phyloP scores from a whole-genome alignment of 371 early-diverging fungal genomes.

The Mortierella sp. region DNA sequence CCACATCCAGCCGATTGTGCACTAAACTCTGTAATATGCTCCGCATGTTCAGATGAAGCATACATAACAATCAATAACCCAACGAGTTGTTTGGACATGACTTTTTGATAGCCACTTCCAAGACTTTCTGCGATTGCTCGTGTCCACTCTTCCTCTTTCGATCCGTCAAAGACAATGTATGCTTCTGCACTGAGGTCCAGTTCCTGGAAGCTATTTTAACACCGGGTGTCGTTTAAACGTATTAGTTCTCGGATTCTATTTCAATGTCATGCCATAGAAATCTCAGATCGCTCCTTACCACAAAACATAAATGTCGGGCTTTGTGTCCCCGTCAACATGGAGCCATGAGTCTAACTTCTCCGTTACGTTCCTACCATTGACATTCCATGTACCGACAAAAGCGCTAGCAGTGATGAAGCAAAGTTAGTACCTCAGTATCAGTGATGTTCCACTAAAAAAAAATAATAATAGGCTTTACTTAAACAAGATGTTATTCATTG shows the following conservation, averaged over 20 bases:
- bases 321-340: conserved; percentile 52
- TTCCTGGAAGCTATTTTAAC: conserved; percentile 81
- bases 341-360: conserved; percentile 77
- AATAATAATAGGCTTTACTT: no score
- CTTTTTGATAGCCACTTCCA: conserved; percentile 55
- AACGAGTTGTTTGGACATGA: conserved; percentile 83
- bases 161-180: conserved; percentile 79
- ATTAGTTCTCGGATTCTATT: neutral
- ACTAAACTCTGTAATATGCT: conserved; percentile 68
- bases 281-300: conserved; percentile 60
- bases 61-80: conserved; percentile 89
- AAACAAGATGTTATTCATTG: no score
- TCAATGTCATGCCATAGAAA: neutral
- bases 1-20: conserved; percentile 77
- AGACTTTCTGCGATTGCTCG: conserved; percentile 75
- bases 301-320: conserved; percentile 78
- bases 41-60: conserved; percentile 63
- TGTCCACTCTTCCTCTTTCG: conserved; percentile 85
- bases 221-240: neutral
- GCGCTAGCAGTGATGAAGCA: conserved; percentile 52
- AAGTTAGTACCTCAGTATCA: neutral
- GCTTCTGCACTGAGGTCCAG: conserved; percentile 89
- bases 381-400: conserved; percentile 94
- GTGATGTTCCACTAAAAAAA: no score
- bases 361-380: conserved; percentile 79